Evolutionary conservation across 1,139 yeast species (phyloP).

Genomic region (Lodderomyces margitis): DNA sequence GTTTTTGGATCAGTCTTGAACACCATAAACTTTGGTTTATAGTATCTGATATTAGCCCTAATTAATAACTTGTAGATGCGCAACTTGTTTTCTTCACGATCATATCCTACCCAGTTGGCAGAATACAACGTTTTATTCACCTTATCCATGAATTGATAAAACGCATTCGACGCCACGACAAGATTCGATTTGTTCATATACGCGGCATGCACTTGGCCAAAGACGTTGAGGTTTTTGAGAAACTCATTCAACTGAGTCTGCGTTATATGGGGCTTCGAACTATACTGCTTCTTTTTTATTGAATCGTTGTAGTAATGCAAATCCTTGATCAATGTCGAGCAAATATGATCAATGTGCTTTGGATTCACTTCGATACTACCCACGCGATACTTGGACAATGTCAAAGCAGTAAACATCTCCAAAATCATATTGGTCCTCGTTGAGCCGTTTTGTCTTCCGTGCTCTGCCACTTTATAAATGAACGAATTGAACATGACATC

Average conservation of each 20-base stretch:
- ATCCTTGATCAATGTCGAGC: conserved; percentile 34
- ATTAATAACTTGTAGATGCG: conserved; percentile 27
- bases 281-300: conserved; percentile 22
- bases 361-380: conserved; percentile 18
- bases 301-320: conserved; percentile 34
- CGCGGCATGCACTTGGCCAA: conserved; percentile 1
- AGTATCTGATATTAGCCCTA: conserved; percentile 31
- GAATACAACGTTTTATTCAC: conserved; percentile 24
- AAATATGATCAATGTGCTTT: conserved; percentile 29
- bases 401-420: conserved; percentile 25
- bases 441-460: conserved; percentile 20
- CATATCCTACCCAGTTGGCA: conserved; percentile 26
- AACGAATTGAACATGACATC: conserved; percentile 26
- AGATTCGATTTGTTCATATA: neutral
- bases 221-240: conserved; percentile 9
- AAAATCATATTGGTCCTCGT: conserved; percentile 21
- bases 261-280: conserved; percentile 1
- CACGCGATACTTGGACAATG: conserved; percentile 20
- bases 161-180: conserved; percentile 7
- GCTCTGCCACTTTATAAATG: conserved; percentile 32
- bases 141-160: conserved; percentile 13
- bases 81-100: conserved; percentile 14
- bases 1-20: conserved; percentile 10
- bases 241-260: conserved; percentile 9
- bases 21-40: conserved; percentile 23